phyloP scores from a whole-genome alignment of 1,284 basidiomycete genomes.

The Malassezia caprae region DNA sequence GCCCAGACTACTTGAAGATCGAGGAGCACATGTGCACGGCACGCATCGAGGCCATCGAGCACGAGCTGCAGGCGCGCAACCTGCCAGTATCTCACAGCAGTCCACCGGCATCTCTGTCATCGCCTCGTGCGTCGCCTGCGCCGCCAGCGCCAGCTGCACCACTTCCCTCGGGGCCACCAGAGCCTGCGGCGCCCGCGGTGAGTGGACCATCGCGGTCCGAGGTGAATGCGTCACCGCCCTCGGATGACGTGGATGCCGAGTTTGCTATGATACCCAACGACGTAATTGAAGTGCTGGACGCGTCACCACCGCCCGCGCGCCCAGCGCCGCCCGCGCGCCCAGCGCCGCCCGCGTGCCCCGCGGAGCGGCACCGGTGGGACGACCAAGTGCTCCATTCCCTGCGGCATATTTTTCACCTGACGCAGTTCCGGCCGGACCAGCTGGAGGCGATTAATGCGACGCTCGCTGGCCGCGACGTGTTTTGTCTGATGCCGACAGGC shows the following conservation, averaged over 20 bases:
- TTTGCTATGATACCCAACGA: constrained; percentile 7
- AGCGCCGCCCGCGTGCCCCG: not conserved
- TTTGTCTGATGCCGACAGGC: constrained; percentile 93
- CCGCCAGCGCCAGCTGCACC: not conserved
- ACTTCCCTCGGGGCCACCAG: not conserved
- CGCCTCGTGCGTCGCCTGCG: not conserved
- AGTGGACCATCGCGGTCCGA: too few relatives aligned
- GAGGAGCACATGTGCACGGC: constrained; percentile 13
- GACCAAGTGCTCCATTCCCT: constrained; percentile 60
- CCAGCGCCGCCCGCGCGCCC: not conserved
- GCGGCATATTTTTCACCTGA: constrained; percentile 60
- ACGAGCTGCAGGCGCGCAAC: constrained; percentile 1
- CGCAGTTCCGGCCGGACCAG: constrained; percentile 70
- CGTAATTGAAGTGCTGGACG: not conserved
- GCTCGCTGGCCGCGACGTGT: constrained; percentile 71
- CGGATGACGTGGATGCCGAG: not conserved
- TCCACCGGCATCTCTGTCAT: not conserved
- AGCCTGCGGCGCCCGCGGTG: too few relatives aligned
- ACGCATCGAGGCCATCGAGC: constrained; percentile 13
- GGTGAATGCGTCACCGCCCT: not conserved
- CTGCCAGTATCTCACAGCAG: not conserved
- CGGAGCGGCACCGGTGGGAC: constrained; percentile 50
- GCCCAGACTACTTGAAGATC: constrained; percentile 15
- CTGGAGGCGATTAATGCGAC: constrained; percentile 74
- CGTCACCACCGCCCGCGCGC: not conserved